A percentile compares a stretch with the other conserved stretches of the same genome.
Evolutionary conservation across 257 asterid genomes (phyloP).

Genomic region (Ballota nigra): DNA sequence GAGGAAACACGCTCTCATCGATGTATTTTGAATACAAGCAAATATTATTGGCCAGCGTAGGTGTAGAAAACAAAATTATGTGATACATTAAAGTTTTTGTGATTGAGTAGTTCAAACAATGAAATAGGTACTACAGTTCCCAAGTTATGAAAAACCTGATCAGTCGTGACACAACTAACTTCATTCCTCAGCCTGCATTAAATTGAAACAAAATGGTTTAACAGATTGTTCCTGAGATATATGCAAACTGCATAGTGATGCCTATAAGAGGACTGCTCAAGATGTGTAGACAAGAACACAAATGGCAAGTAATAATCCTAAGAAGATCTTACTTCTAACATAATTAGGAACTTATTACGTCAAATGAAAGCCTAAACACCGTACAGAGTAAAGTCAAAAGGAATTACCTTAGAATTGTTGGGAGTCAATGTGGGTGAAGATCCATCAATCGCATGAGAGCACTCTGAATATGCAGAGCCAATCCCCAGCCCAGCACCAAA

Average conservation of each 20-base stretch:
- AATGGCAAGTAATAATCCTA: background rate
- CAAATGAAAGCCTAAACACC: background rate
- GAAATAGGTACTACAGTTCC: conserved; percentile 6
- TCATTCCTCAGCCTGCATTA: conserved; percentile 34
- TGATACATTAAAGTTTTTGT: conserved; percentile 9
- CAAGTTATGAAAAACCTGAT: background rate
- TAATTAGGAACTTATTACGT: background rate
- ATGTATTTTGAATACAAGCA: background rate
- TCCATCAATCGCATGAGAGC: conserved; percentile 57
- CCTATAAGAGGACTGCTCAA: background rate
- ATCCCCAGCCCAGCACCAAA: conserved; percentile 85
- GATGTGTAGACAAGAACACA: background rate
- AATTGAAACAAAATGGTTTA: conserved; percentile 5
- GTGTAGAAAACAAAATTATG: conserved; percentile 7
- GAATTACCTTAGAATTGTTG: conserved; percentile 41
- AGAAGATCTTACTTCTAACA: background rate
- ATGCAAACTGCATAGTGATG: background rate
- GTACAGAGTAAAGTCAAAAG: background rate
- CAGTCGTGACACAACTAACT: background rate
- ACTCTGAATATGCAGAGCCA: conserved; percentile 81
- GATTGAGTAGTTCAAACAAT: conserved; percentile 13
- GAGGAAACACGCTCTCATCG: background rate
- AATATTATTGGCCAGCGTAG: conserved; percentile 6
- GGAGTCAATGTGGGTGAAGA: conserved; percentile 46
- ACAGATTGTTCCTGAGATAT: background rate